Percentiles rank a stretch among this genome's conserved stretches.
Conservation (phyloP, 1,284 basidiomycete species). For the Porogramme epimiltina region DNA sequence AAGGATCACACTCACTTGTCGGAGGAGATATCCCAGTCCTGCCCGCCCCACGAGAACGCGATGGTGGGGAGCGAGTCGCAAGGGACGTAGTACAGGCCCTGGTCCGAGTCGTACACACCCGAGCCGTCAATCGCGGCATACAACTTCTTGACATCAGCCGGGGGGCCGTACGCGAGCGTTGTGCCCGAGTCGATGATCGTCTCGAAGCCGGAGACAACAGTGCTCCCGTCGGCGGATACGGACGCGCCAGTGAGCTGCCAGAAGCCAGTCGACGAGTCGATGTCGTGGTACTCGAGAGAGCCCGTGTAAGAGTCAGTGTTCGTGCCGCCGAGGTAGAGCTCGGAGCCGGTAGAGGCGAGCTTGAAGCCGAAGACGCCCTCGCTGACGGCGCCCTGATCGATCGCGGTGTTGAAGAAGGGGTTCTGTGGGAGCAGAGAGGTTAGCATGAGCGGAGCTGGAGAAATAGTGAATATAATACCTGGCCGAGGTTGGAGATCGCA, state of each 20-base stretch:
- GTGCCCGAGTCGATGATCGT: constrained; percentile 45
- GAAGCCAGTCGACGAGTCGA: constrained; percentile 21
- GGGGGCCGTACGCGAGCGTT: constrained; percentile 52
- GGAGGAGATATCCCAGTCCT: constrained; percentile 26
- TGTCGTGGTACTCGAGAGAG: constrained; percentile 38
- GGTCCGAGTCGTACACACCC: constrained; percentile 21
- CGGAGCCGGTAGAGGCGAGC: constrained; percentile 43
- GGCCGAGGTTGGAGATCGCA: constrained; percentile 20
- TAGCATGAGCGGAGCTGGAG: constrained; percentile 40
- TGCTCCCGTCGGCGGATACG: constrained; percentile 19
- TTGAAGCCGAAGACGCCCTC: constrained; percentile 49
- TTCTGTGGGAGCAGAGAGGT: background rate
- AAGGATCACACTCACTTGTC: constrained; percentile 25
- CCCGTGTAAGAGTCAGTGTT: constrained; percentile 38
- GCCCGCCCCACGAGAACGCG: constrained; percentile 33
- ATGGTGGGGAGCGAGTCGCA: constrained; percentile 26
- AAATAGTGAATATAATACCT: constrained; percentile 24
- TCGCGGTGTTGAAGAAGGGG: constrained; percentile 45
- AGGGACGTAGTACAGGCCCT: constrained; percentile 31
- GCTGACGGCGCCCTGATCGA: constrained; percentile 36
- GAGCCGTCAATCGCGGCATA: constrained; percentile 47
- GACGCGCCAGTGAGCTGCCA: constrained; percentile 26
- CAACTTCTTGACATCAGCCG: constrained; percentile 39
- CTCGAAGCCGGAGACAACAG: background rate
- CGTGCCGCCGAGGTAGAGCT: constrained; percentile 53